Evolutionary conservation across 257 asterid genomes (phyloP).

Genomic region (Mitragyna speciosa): DNA sequence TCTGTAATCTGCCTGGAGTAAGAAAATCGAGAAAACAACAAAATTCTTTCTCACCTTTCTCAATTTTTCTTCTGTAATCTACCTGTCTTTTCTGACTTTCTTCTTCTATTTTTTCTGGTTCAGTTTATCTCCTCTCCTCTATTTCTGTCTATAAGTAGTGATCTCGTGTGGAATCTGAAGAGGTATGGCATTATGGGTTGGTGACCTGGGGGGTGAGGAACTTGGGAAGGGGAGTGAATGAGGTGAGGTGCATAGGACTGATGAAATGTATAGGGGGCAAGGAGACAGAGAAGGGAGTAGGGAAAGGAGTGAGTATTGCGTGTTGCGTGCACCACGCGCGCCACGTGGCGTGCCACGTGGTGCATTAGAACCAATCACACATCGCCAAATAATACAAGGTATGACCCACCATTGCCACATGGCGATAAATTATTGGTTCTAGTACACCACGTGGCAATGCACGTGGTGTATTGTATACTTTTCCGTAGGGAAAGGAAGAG

Average conservation of each 20-base stretch:
- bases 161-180: background rate
- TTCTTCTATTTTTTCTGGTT: background rate
- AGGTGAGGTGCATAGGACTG: background rate
- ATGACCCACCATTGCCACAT: too few relatives aligned
- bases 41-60: background rate
- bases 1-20: background rate
- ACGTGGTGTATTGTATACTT: too few relatives aligned
- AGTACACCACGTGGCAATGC: too few relatives aligned
- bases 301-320: too few relatives aligned
- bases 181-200: background rate
- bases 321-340: too few relatives aligned
- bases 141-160: background rate
- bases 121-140: background rate
- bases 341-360: too few relatives aligned
- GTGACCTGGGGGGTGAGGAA: background rate
- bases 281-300: background rate
- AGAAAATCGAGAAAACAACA: background rate
- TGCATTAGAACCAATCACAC: too few relatives aligned
- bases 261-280: background rate
- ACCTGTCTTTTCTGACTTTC: background rate
- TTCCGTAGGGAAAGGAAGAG: background rate
- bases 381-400: too few relatives aligned
- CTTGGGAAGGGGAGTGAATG: background rate
- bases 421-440: too few relatives aligned
- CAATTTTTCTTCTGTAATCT: background rate